These are phyloP conservation scores for Rhodocollybia butyracea DNA, from an alignment of 768 basidiomycete species.

Conservation along the genomic window DNA sequence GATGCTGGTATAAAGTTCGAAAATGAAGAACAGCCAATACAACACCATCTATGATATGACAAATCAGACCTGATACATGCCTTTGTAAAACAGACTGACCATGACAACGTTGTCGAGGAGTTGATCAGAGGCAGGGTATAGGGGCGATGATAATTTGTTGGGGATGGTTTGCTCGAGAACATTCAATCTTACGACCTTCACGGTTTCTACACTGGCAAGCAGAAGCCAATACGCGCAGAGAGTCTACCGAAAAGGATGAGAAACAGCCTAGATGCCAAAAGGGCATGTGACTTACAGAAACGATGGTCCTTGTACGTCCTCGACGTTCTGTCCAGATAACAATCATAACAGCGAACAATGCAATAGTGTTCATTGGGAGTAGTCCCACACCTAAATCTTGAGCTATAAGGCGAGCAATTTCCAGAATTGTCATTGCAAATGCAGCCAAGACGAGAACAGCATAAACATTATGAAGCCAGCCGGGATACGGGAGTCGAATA, in stretches of 20 bases:
- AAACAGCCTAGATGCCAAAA: background rate
- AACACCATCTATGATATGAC: background rate
- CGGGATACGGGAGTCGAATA: background rate
- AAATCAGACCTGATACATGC: background rate
- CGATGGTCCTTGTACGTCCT: background rate
- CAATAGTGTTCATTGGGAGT: conserved; percentile 21
- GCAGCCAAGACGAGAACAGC: conserved; percentile 20
- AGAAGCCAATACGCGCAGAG: conserved; percentile 5
- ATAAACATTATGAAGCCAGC: conserved; percentile 23
- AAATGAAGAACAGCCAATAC: conserved; percentile 17
- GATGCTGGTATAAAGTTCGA: conserved; percentile 8
- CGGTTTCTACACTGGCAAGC: background rate
- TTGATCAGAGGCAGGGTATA: conserved; percentile 6
- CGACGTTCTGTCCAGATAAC: conserved; percentile 1
- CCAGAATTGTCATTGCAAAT: conserved; percentile 26
- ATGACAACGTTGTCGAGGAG: conserved; percentile 7
- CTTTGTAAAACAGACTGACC: background rate
- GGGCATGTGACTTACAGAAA: background rate
- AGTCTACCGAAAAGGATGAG: background rate
- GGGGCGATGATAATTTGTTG: background rate
- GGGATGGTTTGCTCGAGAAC: conserved; percentile 5
- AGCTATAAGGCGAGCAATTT: conserved; percentile 23
- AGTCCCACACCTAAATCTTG: conserved; percentile 26
- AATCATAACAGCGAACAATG: conserved; percentile 13
- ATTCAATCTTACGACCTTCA: conserved; percentile 8